Conservation (phyloP, 1,139 yeast genomes). For the Debaryomyces singareniensis region DNA sequence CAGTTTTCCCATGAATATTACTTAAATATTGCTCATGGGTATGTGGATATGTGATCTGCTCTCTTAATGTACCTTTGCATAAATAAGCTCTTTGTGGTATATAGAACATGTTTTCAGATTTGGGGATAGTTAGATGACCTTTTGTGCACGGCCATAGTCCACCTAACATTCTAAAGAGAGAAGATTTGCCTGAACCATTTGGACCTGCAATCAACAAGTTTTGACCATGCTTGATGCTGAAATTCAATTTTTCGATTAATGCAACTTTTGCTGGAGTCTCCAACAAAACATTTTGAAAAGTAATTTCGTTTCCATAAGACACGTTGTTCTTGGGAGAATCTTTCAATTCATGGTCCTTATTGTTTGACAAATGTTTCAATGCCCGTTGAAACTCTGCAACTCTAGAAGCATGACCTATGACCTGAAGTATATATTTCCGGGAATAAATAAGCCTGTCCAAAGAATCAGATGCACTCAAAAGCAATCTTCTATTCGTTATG, state of each 20-base stretch:
- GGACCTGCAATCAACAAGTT: constrained; percentile 91
- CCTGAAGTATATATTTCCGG: constrained; percentile 77
- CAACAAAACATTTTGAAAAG: constrained; percentile 68
- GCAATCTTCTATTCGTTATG: constrained; percentile 82
- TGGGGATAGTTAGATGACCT: constrained; percentile 62
- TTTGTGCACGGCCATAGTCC: constrained; percentile 86
- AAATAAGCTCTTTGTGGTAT: constrained; percentile 91
- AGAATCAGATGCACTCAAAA: constrained; percentile 82
- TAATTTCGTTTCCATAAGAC: constrained; percentile 49
- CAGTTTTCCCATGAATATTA: constrained; percentile 41
- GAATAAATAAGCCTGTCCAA: constrained; percentile 83
- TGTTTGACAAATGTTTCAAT: constrained; percentile 41
- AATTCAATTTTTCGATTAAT: constrained; percentile 58
- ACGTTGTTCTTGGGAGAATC: constrained; percentile 25
- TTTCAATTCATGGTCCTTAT: constrained; percentile 1
- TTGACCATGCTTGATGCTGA: constrained; percentile 73
- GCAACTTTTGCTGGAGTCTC: constrained; percentile 82
- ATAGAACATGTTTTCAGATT: constrained; percentile 68
- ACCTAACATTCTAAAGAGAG: constrained; percentile 82
- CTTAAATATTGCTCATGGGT: constrained; percentile 51
- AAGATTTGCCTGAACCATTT: constrained; percentile 92
- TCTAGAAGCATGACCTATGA: constrained; percentile 78
- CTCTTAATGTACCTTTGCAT: constrained; percentile 66
- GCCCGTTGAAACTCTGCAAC: constrained; percentile 66
- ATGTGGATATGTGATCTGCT: constrained; percentile 86